These are phyloP conservation scores for Gracilaria domingensis DNA, from an alignment of 23 red algal genomes.

Conservation along the genomic window DNA sequence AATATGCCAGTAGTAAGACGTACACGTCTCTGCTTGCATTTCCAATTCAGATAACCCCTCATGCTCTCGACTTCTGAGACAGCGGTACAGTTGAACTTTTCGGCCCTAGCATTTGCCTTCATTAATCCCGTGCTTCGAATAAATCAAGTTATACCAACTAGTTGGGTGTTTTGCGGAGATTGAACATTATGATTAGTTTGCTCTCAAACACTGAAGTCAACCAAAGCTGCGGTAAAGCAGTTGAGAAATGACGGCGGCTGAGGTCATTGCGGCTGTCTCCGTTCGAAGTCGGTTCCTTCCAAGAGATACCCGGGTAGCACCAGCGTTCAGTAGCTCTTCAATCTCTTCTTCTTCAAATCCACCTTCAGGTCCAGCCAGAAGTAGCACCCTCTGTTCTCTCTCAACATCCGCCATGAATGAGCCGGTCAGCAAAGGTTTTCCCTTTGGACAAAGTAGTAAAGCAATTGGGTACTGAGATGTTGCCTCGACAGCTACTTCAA, in stretches of 20 bases:
- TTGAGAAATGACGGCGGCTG: slow-evolving; percentile 60
- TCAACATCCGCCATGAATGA: background rate
- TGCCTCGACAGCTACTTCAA: background rate
- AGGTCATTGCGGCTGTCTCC: slow-evolving; percentile 83
- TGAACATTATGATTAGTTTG: no score
- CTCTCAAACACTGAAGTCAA: background rate
- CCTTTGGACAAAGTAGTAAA: slow-evolving; percentile 43
- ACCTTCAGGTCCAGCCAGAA: slow-evolving; percentile 85
- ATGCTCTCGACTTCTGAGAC: background rate
- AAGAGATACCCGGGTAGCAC: slow-evolving; percentile 47
- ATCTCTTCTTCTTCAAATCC: slow-evolving; percentile 83
- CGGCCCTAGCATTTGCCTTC: no score
- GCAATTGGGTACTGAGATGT: background rate
- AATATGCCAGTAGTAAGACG: no score
- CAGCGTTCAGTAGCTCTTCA: slow-evolving; percentile 32
- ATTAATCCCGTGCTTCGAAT: background rate
- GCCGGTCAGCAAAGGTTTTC: background rate
- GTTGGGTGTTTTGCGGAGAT: background rate
- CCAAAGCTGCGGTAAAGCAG: background rate
- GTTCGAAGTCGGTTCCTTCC: slow-evolving; percentile 70
- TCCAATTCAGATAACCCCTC: no score
- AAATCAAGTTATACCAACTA: background rate
- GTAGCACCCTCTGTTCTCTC: background rate
- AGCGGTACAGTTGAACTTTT: background rate
- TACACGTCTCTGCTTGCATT: no score